Evolutionary conservation across 75 land plant genomes (phyloP).

Genomic region (Picea sitchensis): DNA sequence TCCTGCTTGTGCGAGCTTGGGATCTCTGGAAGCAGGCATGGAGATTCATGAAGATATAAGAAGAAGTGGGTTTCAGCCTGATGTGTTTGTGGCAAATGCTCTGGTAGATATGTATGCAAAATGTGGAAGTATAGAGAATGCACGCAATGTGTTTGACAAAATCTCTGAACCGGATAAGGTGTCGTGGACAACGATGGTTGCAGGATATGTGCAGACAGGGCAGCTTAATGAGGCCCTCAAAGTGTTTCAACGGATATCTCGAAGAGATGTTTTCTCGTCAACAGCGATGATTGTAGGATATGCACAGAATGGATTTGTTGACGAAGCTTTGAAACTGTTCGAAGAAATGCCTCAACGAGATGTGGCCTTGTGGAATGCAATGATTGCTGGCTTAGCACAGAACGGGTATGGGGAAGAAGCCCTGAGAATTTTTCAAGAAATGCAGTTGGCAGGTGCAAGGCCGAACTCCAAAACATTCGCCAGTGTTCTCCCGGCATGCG

Average conservation of each 20-base stretch:
- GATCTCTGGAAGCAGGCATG: neutral
- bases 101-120: conserved; percentile 29
- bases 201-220: conserved; percentile 20
- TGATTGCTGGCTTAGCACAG: conserved; percentile 16
- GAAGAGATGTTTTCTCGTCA: conserved; percentile 12
- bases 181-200: neutral
- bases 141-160: conserved; percentile 9
- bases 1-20: conserved; percentile 3
- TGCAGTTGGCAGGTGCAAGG: conserved; percentile 5
- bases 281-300: conserved; percentile 18
- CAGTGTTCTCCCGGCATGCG: conserved; percentile 18
- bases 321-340: conserved; percentile 14
- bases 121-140: conserved; percentile 15
- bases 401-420: conserved; percentile 11
- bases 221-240: conserved; percentile 9
- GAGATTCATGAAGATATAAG: conserved; percentile 8
- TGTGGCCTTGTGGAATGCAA: conserved; percentile 10
- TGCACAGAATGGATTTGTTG: conserved; percentile 15
- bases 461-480: conserved; percentile 1
- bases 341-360: conserved; percentile 2
- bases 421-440: conserved; percentile 2
- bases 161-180: neutral
- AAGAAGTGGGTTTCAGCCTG: conserved; percentile 5
- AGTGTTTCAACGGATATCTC: conserved; percentile 14
- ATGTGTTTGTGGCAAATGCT: conserved; percentile 16